A percentile compares a stretch with the other conserved stretches of the same genome.
Conservation (phyloP, 306 rosid genomes). For the Trifolium pratense region DNA sequence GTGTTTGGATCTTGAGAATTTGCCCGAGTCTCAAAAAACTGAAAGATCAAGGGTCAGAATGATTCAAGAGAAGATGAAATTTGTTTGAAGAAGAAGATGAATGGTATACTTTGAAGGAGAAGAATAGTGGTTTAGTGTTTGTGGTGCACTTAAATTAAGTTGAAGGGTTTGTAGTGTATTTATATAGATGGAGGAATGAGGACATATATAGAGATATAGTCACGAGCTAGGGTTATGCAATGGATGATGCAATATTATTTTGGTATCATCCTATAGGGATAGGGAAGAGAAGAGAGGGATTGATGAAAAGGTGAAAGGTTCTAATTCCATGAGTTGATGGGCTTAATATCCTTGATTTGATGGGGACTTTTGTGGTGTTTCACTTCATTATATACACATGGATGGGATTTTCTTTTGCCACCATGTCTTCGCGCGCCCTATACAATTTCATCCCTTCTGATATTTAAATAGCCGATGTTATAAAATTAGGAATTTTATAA, state of each 20-base stretch:
- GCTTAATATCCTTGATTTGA: constrained; percentile 45
- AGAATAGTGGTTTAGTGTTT: not conserved
- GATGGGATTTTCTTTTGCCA: too few relatives aligned
- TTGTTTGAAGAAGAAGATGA: not conserved
- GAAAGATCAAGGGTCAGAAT: not conserved
- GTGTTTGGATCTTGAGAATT: not conserved
- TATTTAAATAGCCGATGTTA: too few relatives aligned
- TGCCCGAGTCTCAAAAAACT: not conserved
- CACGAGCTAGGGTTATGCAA: constrained; percentile 16
- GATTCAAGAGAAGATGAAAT: not conserved
- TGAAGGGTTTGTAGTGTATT: constrained; percentile 14
- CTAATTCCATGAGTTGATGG: constrained; percentile 43
- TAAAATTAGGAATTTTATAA: too few relatives aligned
- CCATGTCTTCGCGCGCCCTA: too few relatives aligned
- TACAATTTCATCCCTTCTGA: too few relatives aligned
- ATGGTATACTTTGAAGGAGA: not conserved
- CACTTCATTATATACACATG: not conserved
- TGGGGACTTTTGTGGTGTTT: constrained; percentile 50
- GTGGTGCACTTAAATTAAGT: constrained; percentile 4
- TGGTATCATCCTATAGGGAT: constrained; percentile 17
- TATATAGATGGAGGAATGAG: not conserved
- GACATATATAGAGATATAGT: constrained; percentile 2
- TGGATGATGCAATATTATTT: not conserved
- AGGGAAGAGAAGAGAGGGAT: not conserved
- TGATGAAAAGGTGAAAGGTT: constrained; percentile 49